phyloP scores from a whole-genome alignment of 2,329 filamentous ascomycete genomes.

The Exophiala dermatitidis region DNA sequence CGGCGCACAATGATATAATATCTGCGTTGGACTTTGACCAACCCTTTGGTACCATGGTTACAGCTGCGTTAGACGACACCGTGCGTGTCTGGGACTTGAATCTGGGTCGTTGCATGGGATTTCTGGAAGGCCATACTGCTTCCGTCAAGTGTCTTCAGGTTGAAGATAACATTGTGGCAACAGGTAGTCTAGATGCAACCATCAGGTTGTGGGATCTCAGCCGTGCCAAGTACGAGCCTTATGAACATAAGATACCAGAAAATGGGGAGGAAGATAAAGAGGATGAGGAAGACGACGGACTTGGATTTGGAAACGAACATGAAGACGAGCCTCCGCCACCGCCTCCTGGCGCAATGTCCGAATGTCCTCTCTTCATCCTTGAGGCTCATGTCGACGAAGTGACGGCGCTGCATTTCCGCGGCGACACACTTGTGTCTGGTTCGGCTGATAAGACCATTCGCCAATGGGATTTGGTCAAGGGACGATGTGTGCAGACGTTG shows the following conservation, averaged over 20 bases:
- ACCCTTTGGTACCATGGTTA: conserved; percentile 94
- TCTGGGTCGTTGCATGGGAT: conserved; percentile 81
- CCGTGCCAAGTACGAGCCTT: conserved; percentile 73
- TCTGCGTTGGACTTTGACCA: conserved; percentile 92
- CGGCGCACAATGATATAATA: conserved; percentile 79
- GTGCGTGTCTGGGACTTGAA: conserved; percentile 96
- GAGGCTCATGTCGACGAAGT: conserved; percentile 90
- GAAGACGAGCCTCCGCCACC: conserved; percentile 61
- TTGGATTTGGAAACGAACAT: conserved; percentile 68
- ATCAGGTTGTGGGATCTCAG: conserved; percentile 93
- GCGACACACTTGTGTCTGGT: conserved; percentile 84
- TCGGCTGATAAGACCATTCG: conserved; percentile 95
- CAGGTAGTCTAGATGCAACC: conserved; percentile 88
- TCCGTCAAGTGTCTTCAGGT: conserved; percentile 90
- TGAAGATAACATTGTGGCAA: conserved; percentile 90
- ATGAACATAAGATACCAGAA: conserved; percentile 47
- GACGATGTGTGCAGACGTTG: conserved; percentile 93
- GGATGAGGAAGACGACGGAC: conserved; percentile 51
- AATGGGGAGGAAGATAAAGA: conserved; percentile 42
- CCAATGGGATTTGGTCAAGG: conserved; percentile 95
- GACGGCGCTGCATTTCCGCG: conserved; percentile 84
- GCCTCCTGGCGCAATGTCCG: conserved; percentile 67
- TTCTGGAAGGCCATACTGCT: conserved; percentile 87
- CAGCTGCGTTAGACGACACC: conserved; percentile 84
- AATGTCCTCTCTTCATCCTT: conserved; percentile 82